phyloP scores from a whole-genome alignment of 192 early-diverging fungal genomes.

The Coemansia asiatica region DNA sequence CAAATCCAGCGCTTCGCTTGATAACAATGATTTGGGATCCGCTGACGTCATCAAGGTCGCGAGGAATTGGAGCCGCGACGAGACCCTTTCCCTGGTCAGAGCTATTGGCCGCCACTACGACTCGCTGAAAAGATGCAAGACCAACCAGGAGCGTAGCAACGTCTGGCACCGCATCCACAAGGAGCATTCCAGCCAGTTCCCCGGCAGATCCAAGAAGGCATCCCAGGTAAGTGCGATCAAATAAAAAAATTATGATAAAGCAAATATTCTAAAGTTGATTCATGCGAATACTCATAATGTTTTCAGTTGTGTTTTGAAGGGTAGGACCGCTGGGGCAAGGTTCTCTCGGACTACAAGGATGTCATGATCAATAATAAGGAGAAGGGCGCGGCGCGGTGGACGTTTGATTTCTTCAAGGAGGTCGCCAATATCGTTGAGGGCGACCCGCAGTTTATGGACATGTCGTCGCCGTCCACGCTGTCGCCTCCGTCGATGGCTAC shows the following conservation, averaged over 20 bases:
- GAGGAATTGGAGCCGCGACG: conserved; percentile 54
- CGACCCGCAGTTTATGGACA: conserved; percentile 45
- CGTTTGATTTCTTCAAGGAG: conserved; percentile 56
- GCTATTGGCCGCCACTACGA: conserved; percentile 54
- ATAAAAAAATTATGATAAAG: no score
- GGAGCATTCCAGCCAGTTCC: conserved; percentile 54
- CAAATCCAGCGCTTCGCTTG: background rate
- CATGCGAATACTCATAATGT: no score
- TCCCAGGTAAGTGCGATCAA: conserved; percentile 44
- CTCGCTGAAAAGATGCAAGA: conserved; percentile 48
- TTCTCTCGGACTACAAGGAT: conserved; percentile 56
- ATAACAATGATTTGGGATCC: background rate
- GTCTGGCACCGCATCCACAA: conserved; percentile 55
- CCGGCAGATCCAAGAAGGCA: conserved; percentile 52
- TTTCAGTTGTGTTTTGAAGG: background rate
- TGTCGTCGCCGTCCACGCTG: conserved; percentile 22
- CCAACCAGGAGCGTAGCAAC: conserved; percentile 57
- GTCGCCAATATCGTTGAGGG: conserved; percentile 49
- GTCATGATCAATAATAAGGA: conserved; percentile 55
- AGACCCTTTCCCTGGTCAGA: conserved; percentile 50
- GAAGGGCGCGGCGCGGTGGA: conserved; percentile 55
- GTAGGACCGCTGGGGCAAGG: conserved; percentile 58
- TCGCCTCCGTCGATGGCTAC: conserved; percentile 13
- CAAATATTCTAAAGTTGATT: no score
- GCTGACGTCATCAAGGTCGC: conserved; percentile 43